These are phyloP conservation scores for Aspergillus affinis DNA, from an alignment of 495 filamentous ascomycete genomes.

Conservation along the genomic window DNA sequence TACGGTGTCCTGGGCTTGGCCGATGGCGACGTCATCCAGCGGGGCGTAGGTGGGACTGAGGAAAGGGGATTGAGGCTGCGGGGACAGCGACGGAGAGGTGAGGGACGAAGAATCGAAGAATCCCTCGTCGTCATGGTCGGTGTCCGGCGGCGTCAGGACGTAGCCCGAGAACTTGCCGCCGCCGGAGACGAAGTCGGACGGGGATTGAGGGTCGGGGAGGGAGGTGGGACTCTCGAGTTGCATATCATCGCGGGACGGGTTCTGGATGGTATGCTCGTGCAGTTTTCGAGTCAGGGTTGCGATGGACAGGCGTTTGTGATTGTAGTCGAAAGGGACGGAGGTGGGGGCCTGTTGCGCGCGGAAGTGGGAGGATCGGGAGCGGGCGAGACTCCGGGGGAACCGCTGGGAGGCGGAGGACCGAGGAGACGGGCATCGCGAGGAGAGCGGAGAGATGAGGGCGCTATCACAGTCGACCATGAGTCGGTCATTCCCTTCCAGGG, in stretches of 20 bases:
- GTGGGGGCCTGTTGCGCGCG: constrained; percentile 41
- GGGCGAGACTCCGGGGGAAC: constrained; percentile 33
- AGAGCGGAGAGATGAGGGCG: constrained; percentile 42
- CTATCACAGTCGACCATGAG: constrained; percentile 26
- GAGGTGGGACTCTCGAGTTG: constrained; percentile 10
- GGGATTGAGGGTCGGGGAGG: constrained; percentile 14
- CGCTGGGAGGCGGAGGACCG: constrained; percentile 33
- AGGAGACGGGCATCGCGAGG: constrained; percentile 49
- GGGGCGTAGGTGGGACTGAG: constrained; percentile 39
- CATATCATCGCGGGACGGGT: constrained; percentile 15
- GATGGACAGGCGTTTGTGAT: constrained; percentile 44
- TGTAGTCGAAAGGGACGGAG: constrained; percentile 46
- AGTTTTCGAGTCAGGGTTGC: constrained; percentile 45
- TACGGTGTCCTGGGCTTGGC: constrained; percentile 7
- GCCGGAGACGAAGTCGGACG: constrained; percentile 15
- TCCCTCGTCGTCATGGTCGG: constrained; percentile 43
- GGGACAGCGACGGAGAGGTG: constrained; percentile 25
- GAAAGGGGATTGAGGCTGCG: constrained; percentile 28
- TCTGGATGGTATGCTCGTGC: constrained; percentile 45
- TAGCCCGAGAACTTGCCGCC: constrained; percentile 29
- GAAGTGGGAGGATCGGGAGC: constrained; percentile 37
- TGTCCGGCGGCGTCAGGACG: constrained; percentile 45
- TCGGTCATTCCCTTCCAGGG: constrained; percentile 4
- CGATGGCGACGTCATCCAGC: constrained; percentile 18
- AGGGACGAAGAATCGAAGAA: constrained; percentile 26